Percentiles rank a stretch among this genome's conserved stretches.
Evolutionary conservation across 2,329 filamentous ascomycete species (phyloP).

Genomic region (Botryotinia globosa): DNA sequence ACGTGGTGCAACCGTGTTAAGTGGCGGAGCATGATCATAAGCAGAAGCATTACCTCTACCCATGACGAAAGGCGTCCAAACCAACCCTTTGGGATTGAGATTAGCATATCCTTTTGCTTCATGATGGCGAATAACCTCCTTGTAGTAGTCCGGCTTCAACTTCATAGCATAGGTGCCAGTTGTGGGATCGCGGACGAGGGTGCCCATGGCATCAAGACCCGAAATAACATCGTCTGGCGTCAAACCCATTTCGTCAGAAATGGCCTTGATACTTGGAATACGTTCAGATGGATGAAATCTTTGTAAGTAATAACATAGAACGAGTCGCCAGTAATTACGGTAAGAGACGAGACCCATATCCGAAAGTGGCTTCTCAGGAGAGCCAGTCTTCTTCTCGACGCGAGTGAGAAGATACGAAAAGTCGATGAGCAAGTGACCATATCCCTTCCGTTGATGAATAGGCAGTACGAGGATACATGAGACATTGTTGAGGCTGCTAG

Average conservation of each 20-base stretch:
- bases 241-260: constrained; percentile 89
- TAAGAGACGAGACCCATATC: constrained; percentile 98
- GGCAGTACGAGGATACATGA: constrained; percentile 95
- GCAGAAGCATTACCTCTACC: constrained; percentile 78
- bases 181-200: constrained; percentile 82
- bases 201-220: constrained; percentile 83
- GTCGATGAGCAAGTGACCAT: constrained; percentile 93
- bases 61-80: constrained; percentile 98
- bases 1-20: constrained; percentile 84
- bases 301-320: constrained; percentile 81
- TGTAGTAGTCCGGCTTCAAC: constrained; percentile 80
- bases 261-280: constrained; percentile 59
- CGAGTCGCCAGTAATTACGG: constrained; percentile 91
- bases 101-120: constrained; percentile 84
- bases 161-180: constrained; percentile 88
- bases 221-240: constrained; percentile 96
- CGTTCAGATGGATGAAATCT: constrained; percentile 53
- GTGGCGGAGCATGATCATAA: constrained; percentile 75
- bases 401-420: constrained; percentile 96
- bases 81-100: constrained; percentile 74
- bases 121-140: constrained; percentile 84
- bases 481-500: constrained; percentile 93
- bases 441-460: constrained; percentile 95
- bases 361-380: constrained; percentile 93
- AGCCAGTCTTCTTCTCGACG: constrained; percentile 89